phyloP scores from a whole-genome alignment of 768 basidiomycete genomes.

The Xerocomus brunneocitrinus region DNA sequence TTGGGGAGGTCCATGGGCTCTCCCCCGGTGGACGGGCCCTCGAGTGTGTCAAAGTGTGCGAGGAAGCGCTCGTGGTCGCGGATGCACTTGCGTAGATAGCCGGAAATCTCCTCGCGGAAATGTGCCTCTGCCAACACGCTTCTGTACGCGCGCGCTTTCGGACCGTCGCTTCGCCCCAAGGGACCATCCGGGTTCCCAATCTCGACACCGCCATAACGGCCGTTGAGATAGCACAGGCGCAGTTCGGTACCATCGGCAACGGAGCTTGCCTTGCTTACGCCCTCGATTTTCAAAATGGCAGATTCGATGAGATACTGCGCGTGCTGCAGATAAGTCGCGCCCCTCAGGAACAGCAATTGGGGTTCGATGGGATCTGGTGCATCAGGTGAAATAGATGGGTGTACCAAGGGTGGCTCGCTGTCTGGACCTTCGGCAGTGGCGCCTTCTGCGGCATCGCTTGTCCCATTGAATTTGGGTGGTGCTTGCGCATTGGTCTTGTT shows the following conservation, averaged over 20 bases:
- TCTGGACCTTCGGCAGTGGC: slow-evolving; percentile 43
- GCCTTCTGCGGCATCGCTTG: slow-evolving; percentile 42
- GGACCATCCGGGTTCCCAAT: slow-evolving; percentile 79
- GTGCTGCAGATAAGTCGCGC: slow-evolving; percentile 78
- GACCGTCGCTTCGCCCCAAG: slow-evolving; percentile 52
- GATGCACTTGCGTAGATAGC: slow-evolving; percentile 66
- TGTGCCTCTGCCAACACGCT: slow-evolving; percentile 47
- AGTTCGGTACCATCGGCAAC: slow-evolving; percentile 66
- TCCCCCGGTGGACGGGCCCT: slow-evolving; percentile 30
- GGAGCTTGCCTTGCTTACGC: slow-evolving; percentile 51
- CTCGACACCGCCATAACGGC: slow-evolving; percentile 81
- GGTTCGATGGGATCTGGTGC: slow-evolving; percentile 86
- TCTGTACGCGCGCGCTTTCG: slow-evolving; percentile 64
- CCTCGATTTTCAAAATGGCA: slow-evolving; percentile 67
- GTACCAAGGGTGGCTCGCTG: slow-evolving; percentile 50
- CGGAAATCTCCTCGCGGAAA: slow-evolving; percentile 58
- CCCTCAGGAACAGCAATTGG: slow-evolving; percentile 79
- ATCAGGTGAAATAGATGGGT: slow-evolving; percentile 69
- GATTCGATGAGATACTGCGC: slow-evolving; percentile 71
- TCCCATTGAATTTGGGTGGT: slow-evolving; percentile 52
- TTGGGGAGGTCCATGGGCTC: slow-evolving; percentile 40
- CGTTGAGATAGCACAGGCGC: slow-evolving; percentile 70
- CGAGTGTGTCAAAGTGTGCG: slow-evolving; percentile 75
- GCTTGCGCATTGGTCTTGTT: slow-evolving; percentile 57
- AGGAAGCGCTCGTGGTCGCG: slow-evolving; percentile 85